Evolutionary conservation across 2,329 filamentous ascomycete species (phyloP), one percentile per base, ranked within the genome.

Genomic region (Leptodontidium sp.): DNA sequence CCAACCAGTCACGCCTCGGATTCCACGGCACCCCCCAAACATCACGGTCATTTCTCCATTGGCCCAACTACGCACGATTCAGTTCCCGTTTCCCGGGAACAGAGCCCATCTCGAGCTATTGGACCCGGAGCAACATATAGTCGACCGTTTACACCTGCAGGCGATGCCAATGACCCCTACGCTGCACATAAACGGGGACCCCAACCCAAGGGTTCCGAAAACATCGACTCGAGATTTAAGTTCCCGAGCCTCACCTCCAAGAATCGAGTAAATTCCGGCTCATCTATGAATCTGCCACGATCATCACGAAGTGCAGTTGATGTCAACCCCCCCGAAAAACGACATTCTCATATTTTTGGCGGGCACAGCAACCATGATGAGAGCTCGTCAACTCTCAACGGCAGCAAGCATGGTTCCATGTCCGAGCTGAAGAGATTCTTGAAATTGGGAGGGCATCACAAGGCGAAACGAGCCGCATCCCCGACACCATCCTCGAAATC

Each of bases 391-490:
- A 81, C 82, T 65, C 81, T 81, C 2, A 84, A 86, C 70, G 52
- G 52, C 15, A 85, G 82, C 71, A 84, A 86, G 62, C 88, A 93
- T 69, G 90, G 92, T 26, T 98, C 96, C 5, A 98, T 98, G 92
- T 91, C 92, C 3, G 95, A 98, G 76, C 81, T 99, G 70, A 98
- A 97, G 82, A 88, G 96, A n/a, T 99, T 99, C 79, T 97, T 99
- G 84, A 96, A 91, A 80, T 90, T 93, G 70, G 88, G 91, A 64
- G 87, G 88, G 2, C 86, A 90, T 73, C 82, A 87, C 73, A 93
- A 93, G 77, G 81, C 85, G 69, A 90, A 91, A 75, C 88, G 91
- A 38, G 85, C 91, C 4, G 82, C 85, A 11, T 90, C 90, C 0
- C 90, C 90, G 7, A 86, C 87, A 47, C 83, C 87, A 8, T 85